Evolutionary conservation across 78 protist species (phyloP).

Genomic region (Dictyostelium brefeldianum): DNA sequence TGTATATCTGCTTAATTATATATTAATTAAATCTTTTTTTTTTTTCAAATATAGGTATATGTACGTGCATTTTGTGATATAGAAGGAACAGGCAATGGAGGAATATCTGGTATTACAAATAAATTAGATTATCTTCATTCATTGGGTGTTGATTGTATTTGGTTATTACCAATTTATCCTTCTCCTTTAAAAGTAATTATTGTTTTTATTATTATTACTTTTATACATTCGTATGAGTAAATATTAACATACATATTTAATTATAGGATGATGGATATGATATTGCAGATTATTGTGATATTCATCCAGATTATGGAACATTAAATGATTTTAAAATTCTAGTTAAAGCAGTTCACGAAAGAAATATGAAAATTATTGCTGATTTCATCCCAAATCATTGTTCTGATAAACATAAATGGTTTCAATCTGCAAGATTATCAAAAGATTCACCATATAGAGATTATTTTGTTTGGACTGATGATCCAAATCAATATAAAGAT

Average conservation of each 20-base stretch:
- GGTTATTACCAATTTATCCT: slow-evolving; percentile 90
- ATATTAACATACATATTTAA: neutral
- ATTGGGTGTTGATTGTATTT: slow-evolving; percentile 88
- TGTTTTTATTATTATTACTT: neutral
- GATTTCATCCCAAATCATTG: slow-evolving; percentile 91
- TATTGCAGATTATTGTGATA: slow-evolving; percentile 88
- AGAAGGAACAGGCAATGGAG: slow-evolving; percentile 89
- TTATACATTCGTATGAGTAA: too few species aligned
- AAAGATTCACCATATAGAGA: slow-evolving; percentile 80
- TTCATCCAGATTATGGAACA: slow-evolving; percentile 90
- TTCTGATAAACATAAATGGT: slow-evolving; percentile 91
- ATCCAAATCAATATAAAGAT: slow-evolving; percentile 57
- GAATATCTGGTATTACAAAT: slow-evolving; percentile 85
- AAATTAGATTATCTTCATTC: slow-evolving; percentile 82
- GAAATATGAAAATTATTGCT: slow-evolving; percentile 84
- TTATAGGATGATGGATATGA: slow-evolving; percentile 91
- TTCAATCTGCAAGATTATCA: slow-evolving; percentile 80
- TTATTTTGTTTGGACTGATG: slow-evolving; percentile 89
- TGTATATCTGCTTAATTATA: neutral
- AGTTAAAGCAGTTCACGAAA: slow-evolving; percentile 85
- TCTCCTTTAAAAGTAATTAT: slow-evolving; percentile 77
- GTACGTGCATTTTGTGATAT: slow-evolving; percentile 87
- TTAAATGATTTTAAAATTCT: slow-evolving; percentile 83
- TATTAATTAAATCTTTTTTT: neutral
- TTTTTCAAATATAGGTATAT: slow-evolving; percentile 31